Conservation (phyloP, 2,329 filamentous ascomycete genomes). For the Nemania sp. region DNA sequence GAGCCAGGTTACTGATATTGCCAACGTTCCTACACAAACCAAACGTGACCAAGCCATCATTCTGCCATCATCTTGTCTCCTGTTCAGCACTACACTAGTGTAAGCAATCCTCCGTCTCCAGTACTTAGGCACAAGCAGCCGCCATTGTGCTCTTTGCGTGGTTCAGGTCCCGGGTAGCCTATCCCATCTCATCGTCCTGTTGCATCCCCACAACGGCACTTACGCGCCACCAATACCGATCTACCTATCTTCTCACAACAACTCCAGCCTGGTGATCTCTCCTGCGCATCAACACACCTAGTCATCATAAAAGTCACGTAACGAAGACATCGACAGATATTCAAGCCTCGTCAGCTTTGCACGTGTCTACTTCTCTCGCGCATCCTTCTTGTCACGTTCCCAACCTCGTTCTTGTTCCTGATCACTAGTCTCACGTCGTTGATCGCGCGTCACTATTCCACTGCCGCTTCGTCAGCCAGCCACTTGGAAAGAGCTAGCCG, state of each 20-base stretch:
- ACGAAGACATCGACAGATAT: neutral
- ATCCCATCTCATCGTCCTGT: neutral
- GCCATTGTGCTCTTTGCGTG: neutral
- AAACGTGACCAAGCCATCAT: conserved; percentile 13
- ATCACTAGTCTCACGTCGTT: neutral
- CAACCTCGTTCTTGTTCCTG: neutral
- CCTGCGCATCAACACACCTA: conserved; percentile 11
- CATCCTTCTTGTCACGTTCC: neutral
- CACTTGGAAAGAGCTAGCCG: neutral
- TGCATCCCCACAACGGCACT: conserved; percentile 21
- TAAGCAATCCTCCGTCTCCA: neutral
- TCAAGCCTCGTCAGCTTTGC: neutral
- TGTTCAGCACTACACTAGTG: neutral
- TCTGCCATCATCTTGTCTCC: conserved; percentile 17
- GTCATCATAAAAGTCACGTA: neutral
- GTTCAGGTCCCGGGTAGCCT: neutral
- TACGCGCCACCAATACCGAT: conserved; percentile 20
- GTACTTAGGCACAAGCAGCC: conserved; percentile 1
- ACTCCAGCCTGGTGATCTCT: conserved; percentile 20
- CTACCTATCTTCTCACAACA: conserved; percentile 2
- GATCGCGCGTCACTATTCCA: neutral
- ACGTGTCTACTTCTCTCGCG: neutral
- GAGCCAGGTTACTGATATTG: no score
- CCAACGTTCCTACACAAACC: neutral
- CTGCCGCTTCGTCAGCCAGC: neutral